Base-by-base conservation (phyloP, 768 basidiomycete genomes). In the Leccinum variicolor region DNA sequence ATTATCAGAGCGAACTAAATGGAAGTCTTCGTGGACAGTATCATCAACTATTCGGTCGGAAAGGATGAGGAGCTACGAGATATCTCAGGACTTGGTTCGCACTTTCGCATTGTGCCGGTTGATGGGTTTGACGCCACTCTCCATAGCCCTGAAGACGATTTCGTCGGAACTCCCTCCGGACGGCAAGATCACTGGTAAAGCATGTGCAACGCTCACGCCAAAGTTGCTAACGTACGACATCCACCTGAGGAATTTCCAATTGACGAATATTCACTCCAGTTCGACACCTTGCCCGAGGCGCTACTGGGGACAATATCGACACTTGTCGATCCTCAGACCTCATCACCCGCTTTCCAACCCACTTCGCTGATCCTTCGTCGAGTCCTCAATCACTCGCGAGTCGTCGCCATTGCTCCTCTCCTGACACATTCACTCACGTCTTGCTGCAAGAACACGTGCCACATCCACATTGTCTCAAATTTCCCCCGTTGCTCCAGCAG, bases 1-100 rank as follows among this genome's bases (percentile, higher is more conserved):
- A 89, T 92, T 65, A 83, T 95, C 63, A 84, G 85, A 59, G 90
- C 91, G 74, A 70, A 76, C 29, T 87, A 90, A 72, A 87, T 96
- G 84, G 87, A 91, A 66, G 74, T 82, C 49, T 91, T 97, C 25
- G 87, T 98, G 50, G 93, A 98, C 71, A 89, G 87, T 63, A 81
- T 98, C 50, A 90, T 96, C 62, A 84, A 87, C 53, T 91, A 90
- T 65, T 92, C 92, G 0, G 83, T 84, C 19, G 87, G 89, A 19
- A 85, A 90, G 68, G 94, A 98, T 54, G 95, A 98, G 65, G 94
- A 97, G 65, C 76, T 96, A 53, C 80, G 96, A 58, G 95, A 98
- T 76, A 94, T 99, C 54, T 92, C 94, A 8, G 89, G 89, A 46
- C 82, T 98, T 55, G 96, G 95, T 97, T 52, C 14, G 66, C 26